Conservation (phyloP, 805 yeast species). For the Wickerhamiella australiensis region DNA sequence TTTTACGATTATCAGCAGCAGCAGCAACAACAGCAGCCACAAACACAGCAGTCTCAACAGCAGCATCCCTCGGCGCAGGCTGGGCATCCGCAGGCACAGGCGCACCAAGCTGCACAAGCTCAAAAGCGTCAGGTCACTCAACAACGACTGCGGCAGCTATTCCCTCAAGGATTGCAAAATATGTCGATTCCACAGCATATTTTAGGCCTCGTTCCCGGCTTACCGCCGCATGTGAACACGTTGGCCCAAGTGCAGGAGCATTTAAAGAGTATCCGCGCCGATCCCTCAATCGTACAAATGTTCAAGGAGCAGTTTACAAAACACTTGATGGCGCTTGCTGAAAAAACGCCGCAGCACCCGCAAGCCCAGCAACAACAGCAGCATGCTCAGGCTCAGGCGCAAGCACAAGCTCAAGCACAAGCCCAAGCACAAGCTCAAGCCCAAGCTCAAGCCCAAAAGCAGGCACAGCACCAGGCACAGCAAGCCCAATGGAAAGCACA, state of each 20-base stretch:
- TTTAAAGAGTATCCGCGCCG: constrained; percentile 19
- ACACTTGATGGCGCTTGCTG: constrained; percentile 23
- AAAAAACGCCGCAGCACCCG: constrained; percentile 25
- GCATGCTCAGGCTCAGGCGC: constrained; percentile 21
- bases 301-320: constrained; percentile 23
- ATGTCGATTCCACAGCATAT: constrained; percentile 14
- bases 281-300: constrained; percentile 24
- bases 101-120: constrained; percentile 11
- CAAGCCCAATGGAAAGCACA: background rate
- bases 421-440: constrained; percentile 24
- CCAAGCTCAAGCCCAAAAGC: constrained; percentile 17
- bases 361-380: constrained; percentile 14
- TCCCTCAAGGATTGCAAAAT: constrained; percentile 12
- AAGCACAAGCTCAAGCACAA: constrained; percentile 19
- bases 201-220: constrained; percentile 23
- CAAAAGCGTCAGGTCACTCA: constrained; percentile 9
- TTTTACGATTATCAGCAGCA: constrained; percentile 4
- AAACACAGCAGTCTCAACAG: constrained; percentile 9
- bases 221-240: constrained; percentile 17
- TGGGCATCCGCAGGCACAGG: background rate
- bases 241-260: constrained; percentile 18
- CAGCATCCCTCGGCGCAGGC: constrained; percentile 10
- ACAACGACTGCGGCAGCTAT: constrained; percentile 12
- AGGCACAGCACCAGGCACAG: constrained; percentile 11
- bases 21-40: constrained; percentile 8